These are phyloP conservation scores for Pseudocercospora vitis DNA, from an alignment of 2,329 filamentous ascomycete genomes.

Conservation along the genomic window DNA sequence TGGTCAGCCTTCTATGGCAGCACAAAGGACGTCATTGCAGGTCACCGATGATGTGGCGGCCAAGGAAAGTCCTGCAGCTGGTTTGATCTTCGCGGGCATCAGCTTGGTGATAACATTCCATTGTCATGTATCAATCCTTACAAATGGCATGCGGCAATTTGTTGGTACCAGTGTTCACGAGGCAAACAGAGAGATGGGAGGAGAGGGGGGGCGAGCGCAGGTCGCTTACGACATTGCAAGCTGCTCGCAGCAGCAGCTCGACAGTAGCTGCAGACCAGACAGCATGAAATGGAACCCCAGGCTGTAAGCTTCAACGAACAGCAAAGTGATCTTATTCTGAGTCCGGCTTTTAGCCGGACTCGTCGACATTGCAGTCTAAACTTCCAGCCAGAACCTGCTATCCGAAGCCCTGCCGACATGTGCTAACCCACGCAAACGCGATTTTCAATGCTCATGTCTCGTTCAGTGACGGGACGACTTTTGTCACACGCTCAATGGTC, in stretches of 20 bases:
- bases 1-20: conserved; percentile 55
- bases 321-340: no score
- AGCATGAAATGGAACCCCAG: neutral
- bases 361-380: no score
- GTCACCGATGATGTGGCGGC: conserved; percentile 73
- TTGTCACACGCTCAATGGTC: conserved; percentile 36
- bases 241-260: neutral
- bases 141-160: conserved; percentile 46
- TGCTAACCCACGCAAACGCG: neutral
- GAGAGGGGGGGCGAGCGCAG: conserved; percentile 48
- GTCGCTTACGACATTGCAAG: neutral
- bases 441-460: conserved; percentile 1
- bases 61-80: conserved; percentile 70
- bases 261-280: neutral
- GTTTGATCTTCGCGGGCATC: conserved; percentile 66
- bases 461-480: conserved; percentile 34
- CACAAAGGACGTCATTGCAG: conserved; percentile 64
- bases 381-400: neutral
- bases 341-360: no score
- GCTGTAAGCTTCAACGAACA: no score
- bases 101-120: conserved; percentile 60
- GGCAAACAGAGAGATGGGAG: conserved; percentile 54
- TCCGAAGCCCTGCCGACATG: neutral
- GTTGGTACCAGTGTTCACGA: conserved; percentile 44
- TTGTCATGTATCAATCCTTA: conserved; percentile 57